A percentile compares a stretch with the other conserved stretches of the same genome.
phyloP scores from a whole-genome alignment of 2,329 filamentous ascomycete species.

The Emergomyces pasteurianus region DNA sequence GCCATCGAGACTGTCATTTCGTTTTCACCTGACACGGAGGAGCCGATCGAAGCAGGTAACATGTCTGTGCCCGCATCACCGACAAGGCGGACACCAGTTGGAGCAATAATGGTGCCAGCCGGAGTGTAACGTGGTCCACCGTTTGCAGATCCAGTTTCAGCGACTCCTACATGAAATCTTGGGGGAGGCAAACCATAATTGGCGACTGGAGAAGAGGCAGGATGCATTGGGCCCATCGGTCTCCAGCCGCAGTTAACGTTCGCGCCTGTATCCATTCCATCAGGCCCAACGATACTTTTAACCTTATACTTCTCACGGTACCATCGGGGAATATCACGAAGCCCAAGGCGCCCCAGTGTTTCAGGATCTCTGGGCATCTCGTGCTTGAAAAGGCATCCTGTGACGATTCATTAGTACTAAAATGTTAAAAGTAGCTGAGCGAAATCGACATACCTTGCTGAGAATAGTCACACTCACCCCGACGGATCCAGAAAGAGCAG shows the following conservation, averaged over 20 bases:
- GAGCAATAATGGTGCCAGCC: not conserved
- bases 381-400: constrained; percentile 73
- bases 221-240: not conserved
- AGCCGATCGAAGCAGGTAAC: not conserved
- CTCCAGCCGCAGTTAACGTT: constrained; percentile 1
- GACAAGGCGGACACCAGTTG: not conserved
- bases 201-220: too few relatives aligned
- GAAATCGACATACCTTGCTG: constrained; percentile 47
- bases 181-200: not conserved
- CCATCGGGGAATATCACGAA: constrained; percentile 47
- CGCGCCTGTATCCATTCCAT: not conserved
- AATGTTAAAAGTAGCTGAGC: not conserved
- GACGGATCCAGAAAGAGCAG: constrained; percentile 71
- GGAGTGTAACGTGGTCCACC: not conserved
- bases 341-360: constrained; percentile 57
- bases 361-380: constrained; percentile 65
- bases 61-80: not conserved
- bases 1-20: not conserved
- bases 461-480: constrained; percentile 71
- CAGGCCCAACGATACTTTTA: constrained; percentile 2
- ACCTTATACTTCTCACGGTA: constrained; percentile 37
- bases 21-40: not conserved
- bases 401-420: not conserved
- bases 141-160: not conserved
- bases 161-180: not conserved